Base-by-base conservation (phyloP, 129 eudicot genomes). In the Artemisia annua region DNA sequence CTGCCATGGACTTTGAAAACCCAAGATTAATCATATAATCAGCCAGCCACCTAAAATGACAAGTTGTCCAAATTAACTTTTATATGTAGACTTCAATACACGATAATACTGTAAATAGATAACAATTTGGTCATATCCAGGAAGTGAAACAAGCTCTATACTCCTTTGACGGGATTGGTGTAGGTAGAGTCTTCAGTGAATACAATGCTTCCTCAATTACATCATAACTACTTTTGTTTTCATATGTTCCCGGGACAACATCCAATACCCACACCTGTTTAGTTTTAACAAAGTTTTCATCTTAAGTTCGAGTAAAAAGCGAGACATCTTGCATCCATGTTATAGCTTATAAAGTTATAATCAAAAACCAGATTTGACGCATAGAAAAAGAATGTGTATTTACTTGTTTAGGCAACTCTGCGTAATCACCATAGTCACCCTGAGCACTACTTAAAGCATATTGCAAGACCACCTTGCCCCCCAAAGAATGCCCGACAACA, bases 241-340 rank as follows among this genome's bases (percentile, higher is more conserved):
- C 76, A 48, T 78, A 79, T 60, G 48, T 80, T 63, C 97, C 97
- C 50, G 97, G 89, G 22, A 82, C 82, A 28, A 83, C 79, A 75
- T 91, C 97, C 75, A 88, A 58, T 70, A 91, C 81, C 97, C 95
- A 91, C 55, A 90, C 72, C 97, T 90, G 94, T 70, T 79, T 85
- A 87, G 26, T 59, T 56, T 8, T 17, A 56, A 56, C 30, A 56
- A 16, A 56, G 46, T 56, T 56, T 17, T 56, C 12, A 16, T 56
- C 19, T 8, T 20, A 22, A 59, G 0, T 59, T 12, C 7, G 0
- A 59, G 24, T 59, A 11, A 22, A 11, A 24, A 11, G 5, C 2
- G 3, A 59, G 62, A 24, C 60, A 63, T 78, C 26, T 30, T 13
- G 49, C 17, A 30, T 69, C 12, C 18, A 43, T 35, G 18, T 64